These are phyloP conservation scores for Trichophyton rubrum DNA, from an alignment of 2,329 filamentous ascomycete species.

Conservation along the genomic window DNA sequence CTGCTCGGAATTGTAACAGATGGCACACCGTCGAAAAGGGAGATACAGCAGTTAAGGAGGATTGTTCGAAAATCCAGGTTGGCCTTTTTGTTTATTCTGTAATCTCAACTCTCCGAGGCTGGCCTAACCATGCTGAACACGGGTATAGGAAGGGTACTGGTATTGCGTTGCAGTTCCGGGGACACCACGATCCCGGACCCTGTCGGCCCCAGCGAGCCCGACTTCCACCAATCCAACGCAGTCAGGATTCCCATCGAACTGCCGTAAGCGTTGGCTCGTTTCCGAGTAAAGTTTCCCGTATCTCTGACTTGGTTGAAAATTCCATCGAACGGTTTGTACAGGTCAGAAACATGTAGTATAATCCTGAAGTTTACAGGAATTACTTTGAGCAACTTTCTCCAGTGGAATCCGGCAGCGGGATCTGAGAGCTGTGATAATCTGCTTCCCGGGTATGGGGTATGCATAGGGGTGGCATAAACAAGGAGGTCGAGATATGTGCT, in stretches of 20 bases:
- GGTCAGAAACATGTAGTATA: neutral
- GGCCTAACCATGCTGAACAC: too few relatives aligned
- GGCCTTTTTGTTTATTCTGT: too few relatives aligned
- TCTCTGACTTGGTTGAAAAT: neutral
- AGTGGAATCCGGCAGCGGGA: neutral
- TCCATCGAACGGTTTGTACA: neutral
- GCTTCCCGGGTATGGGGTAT: neutral
- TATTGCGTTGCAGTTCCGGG: too few relatives aligned
- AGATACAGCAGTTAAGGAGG: neutral
- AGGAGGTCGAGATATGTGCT: neutral
- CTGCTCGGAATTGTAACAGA: neutral
- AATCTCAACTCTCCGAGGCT: too few relatives aligned
- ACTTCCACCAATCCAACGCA: neutral
- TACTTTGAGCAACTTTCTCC: neutral
- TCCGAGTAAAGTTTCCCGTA: neutral
- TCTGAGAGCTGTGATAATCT: neutral
- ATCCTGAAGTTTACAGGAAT: neutral
- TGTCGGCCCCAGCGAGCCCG: neutral
- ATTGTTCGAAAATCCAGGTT: too few relatives aligned
- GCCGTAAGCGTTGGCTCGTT: neutral
- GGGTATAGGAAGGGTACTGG: too few relatives aligned
- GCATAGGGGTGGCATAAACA: neutral
- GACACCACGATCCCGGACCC: neutral
- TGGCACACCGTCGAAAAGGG: conserved; percentile 3
- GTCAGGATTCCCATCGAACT: neutral